A percentile compares a stretch with the other conserved stretches of the same genome.
Evolutionary conservation across 2,329 filamentous ascomycete species (phyloP).

Genomic region (Xylaria digitata): DNA sequence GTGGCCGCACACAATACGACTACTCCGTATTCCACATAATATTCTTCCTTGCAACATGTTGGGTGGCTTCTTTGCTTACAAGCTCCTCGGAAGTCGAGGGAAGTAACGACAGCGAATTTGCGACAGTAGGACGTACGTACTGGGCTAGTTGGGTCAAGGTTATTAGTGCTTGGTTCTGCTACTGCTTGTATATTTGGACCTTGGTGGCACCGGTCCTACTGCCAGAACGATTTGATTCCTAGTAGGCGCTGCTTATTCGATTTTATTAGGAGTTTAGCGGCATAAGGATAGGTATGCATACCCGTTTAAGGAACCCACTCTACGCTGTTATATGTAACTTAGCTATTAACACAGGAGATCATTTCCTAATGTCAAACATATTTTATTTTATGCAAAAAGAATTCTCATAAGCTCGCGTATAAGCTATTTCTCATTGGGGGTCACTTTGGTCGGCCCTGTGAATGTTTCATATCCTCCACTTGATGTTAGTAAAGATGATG

Average conservation of each 20-base stretch:
- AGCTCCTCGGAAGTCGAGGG: conserved; percentile 43
- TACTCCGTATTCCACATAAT: conserved; percentile 97
- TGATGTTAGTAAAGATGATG: no score
- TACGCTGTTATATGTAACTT: neutral
- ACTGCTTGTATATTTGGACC: conserved; percentile 93
- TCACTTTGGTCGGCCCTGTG: neutral
- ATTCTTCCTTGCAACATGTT: conserved; percentile 94
- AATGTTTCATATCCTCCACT: no score
- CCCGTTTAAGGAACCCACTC: conserved; percentile 3
- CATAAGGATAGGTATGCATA: conserved; percentile 26
- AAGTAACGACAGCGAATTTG: conserved; percentile 82
- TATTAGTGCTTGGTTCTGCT: conserved; percentile 96
- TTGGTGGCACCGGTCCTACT: conserved; percentile 85
- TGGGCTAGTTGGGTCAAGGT: conserved; percentile 99
- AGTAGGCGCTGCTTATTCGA: conserved; percentile 41
- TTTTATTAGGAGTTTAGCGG: conserved; percentile 26
- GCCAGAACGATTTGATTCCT: conserved; percentile 84
- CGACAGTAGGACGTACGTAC: conserved; percentile 92
- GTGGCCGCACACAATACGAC: conserved; percentile 90
- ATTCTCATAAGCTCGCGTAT: neutral
- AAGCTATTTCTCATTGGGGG: neutral
- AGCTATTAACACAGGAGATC: neutral
- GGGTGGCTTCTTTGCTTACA: conserved; percentile 91
- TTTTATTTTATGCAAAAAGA: neutral
- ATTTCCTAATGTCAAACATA: conserved; percentile 1